phyloP scores from a whole-genome alignment of 345 rosid species.

The Clausena lansium region DNA sequence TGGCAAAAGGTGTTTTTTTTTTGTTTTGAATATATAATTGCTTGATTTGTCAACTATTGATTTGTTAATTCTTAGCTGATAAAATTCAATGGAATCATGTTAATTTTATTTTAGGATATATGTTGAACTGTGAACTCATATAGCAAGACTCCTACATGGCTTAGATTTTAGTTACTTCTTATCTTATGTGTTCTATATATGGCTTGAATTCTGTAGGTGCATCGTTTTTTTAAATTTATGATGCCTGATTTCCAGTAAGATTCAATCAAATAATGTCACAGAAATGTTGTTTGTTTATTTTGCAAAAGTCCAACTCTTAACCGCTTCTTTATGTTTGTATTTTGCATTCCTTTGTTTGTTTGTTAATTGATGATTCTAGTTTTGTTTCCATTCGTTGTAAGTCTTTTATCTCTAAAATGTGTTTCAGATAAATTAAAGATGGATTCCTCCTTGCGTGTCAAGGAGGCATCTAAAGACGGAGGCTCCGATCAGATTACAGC shows the following conservation, averaged over 20 bases:
- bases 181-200: neutral
- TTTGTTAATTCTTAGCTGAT: neutral
- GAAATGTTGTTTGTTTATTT: slow-evolving; percentile 4
- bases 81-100: neutral
- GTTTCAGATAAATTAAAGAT: slow-evolving; percentile 45
- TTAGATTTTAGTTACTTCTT: neutral
- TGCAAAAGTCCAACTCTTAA: neutral
- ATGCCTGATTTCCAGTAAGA: neutral
- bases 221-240: neutral
- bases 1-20: neutral
- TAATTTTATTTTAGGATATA: neutral
- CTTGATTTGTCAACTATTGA: neutral
- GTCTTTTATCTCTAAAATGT: neutral
- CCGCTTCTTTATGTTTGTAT: neutral
- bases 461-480: slow-evolving; percentile 41
- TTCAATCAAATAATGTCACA: neutral
- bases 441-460: slow-evolving; percentile 29
- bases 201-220: neutral
- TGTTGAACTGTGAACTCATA: neutral
- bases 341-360: neutral
- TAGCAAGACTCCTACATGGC: neutral
- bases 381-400: neutral
- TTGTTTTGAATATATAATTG: neutral
- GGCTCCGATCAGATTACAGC: slow-evolving; percentile 60
- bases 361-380: neutral